These are phyloP conservation scores for Cicer chorassanicum DNA, from an alignment of 306 rosid genomes.

Conservation along the genomic window DNA sequence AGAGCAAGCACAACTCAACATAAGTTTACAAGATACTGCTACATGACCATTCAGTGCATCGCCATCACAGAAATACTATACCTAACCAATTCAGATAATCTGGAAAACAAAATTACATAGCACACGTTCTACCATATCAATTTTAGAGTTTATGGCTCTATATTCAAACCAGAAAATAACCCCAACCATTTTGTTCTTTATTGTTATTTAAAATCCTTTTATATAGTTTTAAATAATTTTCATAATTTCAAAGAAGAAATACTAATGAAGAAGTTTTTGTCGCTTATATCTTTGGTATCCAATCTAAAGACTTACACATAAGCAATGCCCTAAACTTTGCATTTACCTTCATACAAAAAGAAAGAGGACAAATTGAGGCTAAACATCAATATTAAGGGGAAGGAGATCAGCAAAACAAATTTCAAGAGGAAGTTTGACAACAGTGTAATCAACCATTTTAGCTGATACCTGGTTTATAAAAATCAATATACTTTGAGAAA, in stretches of 20 bases:
- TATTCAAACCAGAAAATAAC: constrained; percentile 27
- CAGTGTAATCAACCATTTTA: constrained; percentile 30
- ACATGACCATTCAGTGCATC: background rate
- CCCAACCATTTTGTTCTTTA: background rate
- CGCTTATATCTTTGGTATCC: constrained; percentile 14
- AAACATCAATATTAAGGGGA: background rate
- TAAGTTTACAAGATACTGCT: constrained; percentile 6
- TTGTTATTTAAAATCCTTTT: background rate
- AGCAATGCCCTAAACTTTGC: constrained; percentile 5
- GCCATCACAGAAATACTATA: constrained; percentile 4
- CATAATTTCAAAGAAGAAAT: background rate
- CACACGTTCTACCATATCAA: background rate
- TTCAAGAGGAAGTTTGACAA: background rate
- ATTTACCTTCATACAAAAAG: constrained; percentile 23
- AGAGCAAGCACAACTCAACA: constrained; percentile 13
- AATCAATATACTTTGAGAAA: constrained; percentile 70
- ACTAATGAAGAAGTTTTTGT: background rate
- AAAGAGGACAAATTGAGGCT: background rate
- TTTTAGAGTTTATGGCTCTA: constrained; percentile 31
- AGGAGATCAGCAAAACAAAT: constrained; percentile 22
- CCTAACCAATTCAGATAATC: constrained; percentile 27
- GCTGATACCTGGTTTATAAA: constrained; percentile 86
- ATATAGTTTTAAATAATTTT: background rate
- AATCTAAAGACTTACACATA: background rate
- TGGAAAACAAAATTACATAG: constrained; percentile 5